These are phyloP conservation scores for Phialophora macrospora DNA, from an alignment of 2,329 filamentous ascomycete genomes.

Conservation along the genomic window DNA sequence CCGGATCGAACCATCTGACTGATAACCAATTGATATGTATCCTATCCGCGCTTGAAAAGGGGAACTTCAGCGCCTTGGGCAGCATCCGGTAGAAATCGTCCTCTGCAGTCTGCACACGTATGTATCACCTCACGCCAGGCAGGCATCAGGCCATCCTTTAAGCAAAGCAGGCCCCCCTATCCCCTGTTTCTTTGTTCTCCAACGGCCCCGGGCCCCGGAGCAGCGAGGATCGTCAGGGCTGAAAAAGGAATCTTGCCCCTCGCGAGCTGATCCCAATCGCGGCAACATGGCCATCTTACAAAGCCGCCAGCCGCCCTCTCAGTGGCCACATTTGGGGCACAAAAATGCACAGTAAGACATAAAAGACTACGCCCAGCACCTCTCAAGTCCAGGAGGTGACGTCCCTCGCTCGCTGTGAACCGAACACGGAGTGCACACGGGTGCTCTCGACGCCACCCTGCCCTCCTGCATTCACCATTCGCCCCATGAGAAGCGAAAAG, in stretches of 20 bases:
- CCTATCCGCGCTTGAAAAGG: constrained; percentile 1
- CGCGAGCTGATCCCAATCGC: constrained; percentile 10
- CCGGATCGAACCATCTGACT: not conserved
- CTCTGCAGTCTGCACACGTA: constrained; percentile 1
- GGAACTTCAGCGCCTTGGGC: not conserved
- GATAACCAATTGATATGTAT: constrained; percentile 1
- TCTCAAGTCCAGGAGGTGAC: not conserved
- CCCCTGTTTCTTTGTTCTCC: constrained; percentile 1
- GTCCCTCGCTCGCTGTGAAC: not conserved
- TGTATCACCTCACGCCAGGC: constrained; percentile 12
- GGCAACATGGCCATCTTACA: constrained; percentile 11
- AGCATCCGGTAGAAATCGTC: not conserved
- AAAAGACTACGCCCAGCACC: constrained; percentile 4
- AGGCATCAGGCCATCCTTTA: constrained; percentile 10
- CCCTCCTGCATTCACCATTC: not conserved
- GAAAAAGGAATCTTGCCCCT: constrained; percentile 8
- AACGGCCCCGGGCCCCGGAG: constrained; percentile 2
- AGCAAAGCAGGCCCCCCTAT: constrained; percentile 5
- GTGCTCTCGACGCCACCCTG: too few relatives aligned
- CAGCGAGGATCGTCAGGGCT: constrained; percentile 12
- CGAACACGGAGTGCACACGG: constrained; percentile 4
- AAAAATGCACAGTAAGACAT: constrained; percentile 14
- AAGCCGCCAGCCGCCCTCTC: constrained; percentile 11
- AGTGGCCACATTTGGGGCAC: not conserved
- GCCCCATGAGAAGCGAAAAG: not conserved